Base-by-base conservation (phyloP, 2,329 filamentous ascomycete species). In the Cryoendolithus antarcticus region DNA sequence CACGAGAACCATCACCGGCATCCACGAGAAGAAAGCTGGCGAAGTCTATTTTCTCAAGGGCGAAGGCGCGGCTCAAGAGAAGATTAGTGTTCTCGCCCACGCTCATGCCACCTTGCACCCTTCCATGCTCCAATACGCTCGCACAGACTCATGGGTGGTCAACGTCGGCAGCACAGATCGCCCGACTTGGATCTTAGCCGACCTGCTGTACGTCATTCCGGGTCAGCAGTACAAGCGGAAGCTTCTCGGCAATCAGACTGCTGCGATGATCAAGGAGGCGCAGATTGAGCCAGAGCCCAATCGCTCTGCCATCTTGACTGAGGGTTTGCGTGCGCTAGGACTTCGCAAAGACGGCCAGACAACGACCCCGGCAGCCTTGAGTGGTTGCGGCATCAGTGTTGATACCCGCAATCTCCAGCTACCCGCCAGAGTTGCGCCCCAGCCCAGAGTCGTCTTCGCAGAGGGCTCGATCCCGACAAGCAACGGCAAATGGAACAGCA, bases 101-200 rank as follows among this genome's bases (percentile, higher is more conserved):
- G n/a, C n/a, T n/a, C n/a, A n/a, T n/a, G n/a, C n/a, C n/a, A n/a
- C n/a, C n/a, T n/a, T n/a, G n/a, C n/a, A n/a, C n/a, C n/a, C n/a
- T n/a, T n/a, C n/a, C n/a, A n/a, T n/a, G n/a, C n/a, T n/a, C n/a
- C n/a, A n/a, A n/a, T n/a, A n/a, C n/a, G n/a, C n/a, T n/a, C n/a
- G n/a, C n/a, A n/a, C n/a, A n/a, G n/a, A n/a, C n/a, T n/a, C n/a
- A n/a, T n/a, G n/a, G n/a, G n/a, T 12, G 8, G 42, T 36, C 38
- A 46, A 43, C 12, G 33, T 36, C 12, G 39, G 42, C 13, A 35
- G 39, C n/a, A 35, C 29, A 21, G 5, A 33, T 6, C 9, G 37
- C 9, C 38, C 24, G 33, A 40, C 36, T 12, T 42, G 19, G 13
- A 34, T 38, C 15, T 30, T 42, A 4, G 30, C 40, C 2, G 7